These are phyloP conservation scores for Populus hybrid DNA, from an alignment of 441 rosid genomes.

Conservation along the genomic window DNA sequence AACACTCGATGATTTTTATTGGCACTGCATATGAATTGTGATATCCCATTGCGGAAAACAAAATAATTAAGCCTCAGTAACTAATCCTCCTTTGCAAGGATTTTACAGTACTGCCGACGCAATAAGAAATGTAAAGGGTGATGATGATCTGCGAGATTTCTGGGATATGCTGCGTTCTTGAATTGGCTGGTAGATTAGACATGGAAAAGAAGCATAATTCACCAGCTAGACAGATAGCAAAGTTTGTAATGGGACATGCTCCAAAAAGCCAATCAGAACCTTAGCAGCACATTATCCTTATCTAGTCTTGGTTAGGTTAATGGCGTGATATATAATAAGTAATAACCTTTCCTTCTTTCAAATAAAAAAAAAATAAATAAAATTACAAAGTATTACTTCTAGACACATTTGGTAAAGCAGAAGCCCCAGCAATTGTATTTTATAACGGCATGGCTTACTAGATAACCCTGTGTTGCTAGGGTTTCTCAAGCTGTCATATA, in stretches of 20 bases:
- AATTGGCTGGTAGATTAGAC: conserved; percentile 12
- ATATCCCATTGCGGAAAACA: background rate
- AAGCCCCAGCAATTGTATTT: background rate
- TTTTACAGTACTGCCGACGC: conserved; percentile 4
- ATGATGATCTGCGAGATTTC: conserved; percentile 26
- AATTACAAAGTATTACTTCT: background rate
- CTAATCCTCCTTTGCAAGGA: background rate
- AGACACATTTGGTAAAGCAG: background rate
- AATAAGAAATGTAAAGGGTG: background rate
- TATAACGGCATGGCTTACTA: background rate
- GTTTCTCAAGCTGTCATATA: conserved; percentile 25
- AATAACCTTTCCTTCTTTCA: background rate
- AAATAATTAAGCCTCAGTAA: background rate
- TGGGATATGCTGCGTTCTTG: conserved; percentile 30
- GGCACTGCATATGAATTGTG: background rate
- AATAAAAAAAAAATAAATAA: no score
- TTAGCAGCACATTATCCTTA: background rate
- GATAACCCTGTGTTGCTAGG: conserved; percentile 11
- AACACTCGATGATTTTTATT: background rate
- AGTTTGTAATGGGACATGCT: conserved; percentile 2
- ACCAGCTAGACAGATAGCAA: conserved; percentile 1
- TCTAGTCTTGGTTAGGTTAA: background rate
- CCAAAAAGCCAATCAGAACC: background rate
- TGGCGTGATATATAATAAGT: background rate
- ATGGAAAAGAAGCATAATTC: background rate